Conservation (phyloP, 495 filamentous ascomycete genomes). For the Choiromyces venosus region DNA sequence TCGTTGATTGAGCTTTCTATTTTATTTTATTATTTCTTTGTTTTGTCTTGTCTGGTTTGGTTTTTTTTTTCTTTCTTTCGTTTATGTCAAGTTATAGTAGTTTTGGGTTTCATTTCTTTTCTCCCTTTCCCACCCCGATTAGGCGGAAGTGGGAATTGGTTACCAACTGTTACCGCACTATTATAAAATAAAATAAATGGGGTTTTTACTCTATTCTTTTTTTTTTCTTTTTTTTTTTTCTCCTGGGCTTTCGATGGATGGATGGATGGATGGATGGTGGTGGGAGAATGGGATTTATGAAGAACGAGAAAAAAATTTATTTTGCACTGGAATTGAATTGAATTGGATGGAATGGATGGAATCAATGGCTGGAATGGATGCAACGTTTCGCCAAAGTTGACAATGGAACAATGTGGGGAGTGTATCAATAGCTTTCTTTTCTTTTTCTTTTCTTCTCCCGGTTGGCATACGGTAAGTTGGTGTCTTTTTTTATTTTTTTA, state of each 20-base stretch:
- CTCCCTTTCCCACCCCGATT: no score
- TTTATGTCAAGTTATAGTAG: not conserved
- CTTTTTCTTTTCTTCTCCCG: not conserved
- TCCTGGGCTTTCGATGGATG: not conserved
- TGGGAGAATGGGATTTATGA: conserved; percentile 4
- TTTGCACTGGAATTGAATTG: conserved; percentile 6
- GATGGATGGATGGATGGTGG: not conserved
- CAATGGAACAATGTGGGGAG: not conserved
- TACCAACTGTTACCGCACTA: no score
- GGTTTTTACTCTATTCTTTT: no score
- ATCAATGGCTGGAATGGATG: no score
- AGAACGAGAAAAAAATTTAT: conserved; percentile 9
- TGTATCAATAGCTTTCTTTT: not conserved
- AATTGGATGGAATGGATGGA: no score
- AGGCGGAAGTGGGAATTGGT: no score
- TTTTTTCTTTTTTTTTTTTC: not conserved
- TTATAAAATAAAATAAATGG: no score
- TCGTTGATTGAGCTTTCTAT: not conserved
- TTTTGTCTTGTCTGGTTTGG: not conserved
- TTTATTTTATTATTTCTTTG: not conserved
- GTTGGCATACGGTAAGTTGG: no score
- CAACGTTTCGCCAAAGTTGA: not conserved
- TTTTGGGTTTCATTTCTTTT: no score
- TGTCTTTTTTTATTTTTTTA: not conserved
- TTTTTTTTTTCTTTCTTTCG: conserved; percentile 1